Base-by-base conservation (phyloP, 176 grass and related monocot species). In the Dactylis glomerata region DNA sequence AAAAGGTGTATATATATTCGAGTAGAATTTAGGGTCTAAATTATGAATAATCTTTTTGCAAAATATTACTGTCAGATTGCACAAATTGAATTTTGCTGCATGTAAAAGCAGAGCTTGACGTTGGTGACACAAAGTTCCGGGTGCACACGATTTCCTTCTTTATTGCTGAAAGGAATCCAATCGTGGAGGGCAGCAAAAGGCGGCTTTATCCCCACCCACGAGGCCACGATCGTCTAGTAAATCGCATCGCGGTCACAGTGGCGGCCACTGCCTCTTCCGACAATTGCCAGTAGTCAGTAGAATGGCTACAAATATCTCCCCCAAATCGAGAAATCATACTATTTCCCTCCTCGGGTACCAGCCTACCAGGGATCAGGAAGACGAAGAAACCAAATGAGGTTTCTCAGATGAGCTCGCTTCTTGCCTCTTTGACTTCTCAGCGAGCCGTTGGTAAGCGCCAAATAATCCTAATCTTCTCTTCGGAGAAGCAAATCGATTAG, bases 141-240 rank as follows among this genome's bases (percentile, higher is more conserved):
- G 58, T 40, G 65, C 66, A 40, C 68, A 1, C 12, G n/a, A 45
- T 73, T 72, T 46, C 41, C n/a, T 15, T 46, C 40, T 72, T 73
- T 72, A 44, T 71, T 8, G 23, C 22, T 73, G 14, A 73, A 46
- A 16, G 41, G 69, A 73, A 28, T 73, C 69, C 69, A 46, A 73
- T 73, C 41, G 40, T 13, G 3, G 23, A 73, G 40, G 69, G 69
- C 41, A 71, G 68, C 22, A 3, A 27, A 46, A 73, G 46, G 69
- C 41, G 13, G 41, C 69, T 73, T 73, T 73, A 73, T 73, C 13
- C 41, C 33, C n/a, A n/a, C 56, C 67, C 68, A 45, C 40, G 13
- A 72, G 68, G 68, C 40, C 68, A 72, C 40, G 68, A 72, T 46
- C 23, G 68, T 72, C 68, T 72, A 6, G 68, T 40, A n/a, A 45